Base-by-base conservation (phyloP, 2,329 filamentous ascomycete genomes). In the Pyrenophora teres region DNA sequence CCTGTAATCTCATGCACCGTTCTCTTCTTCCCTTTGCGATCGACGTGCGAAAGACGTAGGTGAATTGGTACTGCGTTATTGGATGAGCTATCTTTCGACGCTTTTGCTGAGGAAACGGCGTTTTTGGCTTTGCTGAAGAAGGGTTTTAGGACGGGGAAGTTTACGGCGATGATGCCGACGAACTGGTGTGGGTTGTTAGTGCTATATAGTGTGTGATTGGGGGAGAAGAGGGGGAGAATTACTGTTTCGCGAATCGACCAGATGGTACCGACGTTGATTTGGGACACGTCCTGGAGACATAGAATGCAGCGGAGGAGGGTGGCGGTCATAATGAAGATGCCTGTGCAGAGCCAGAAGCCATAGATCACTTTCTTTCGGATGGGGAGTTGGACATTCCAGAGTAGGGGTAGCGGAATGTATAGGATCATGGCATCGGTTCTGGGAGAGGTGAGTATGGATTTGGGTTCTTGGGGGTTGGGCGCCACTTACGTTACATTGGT, bases 171-270 rank as follows among this genome's bases (percentile, higher is more conserved):
- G 16, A 48, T 48, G 8, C 46, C 46, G 4, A 48, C 38, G 16
- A 48, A 48, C 46, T 48, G 33, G 6, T 23, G 18, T 40, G 8
- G 18, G 19, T 12, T 13, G 23, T 42, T 21, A 36, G 39, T 21
- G 33, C 13, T 15, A 15, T 15, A 15, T 15, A 15, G 15, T 15
- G 23, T 32, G 25, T 18, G 21, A 33, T 13, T 10, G 18, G 8
- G 16, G 2, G 25, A 12, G 19, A 9, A 18, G 15, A 13, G 18
- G 21, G 13, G 18, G 8, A 19, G 23, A n/a, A 19, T 3, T 42
- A 48, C 46, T 23, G 46, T 48, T 37, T 48, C 46, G 39, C 46
- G 46, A 18, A 48, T 43, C 32, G 46, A 48, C 46, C 46, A 48
- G 23, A 48, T 48, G 12, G 46, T 48, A 13, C 46, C 23, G 33